phyloP scores from a whole-genome alignment of 345 rosid genomes.

The Ceriops zippeliana region DNA sequence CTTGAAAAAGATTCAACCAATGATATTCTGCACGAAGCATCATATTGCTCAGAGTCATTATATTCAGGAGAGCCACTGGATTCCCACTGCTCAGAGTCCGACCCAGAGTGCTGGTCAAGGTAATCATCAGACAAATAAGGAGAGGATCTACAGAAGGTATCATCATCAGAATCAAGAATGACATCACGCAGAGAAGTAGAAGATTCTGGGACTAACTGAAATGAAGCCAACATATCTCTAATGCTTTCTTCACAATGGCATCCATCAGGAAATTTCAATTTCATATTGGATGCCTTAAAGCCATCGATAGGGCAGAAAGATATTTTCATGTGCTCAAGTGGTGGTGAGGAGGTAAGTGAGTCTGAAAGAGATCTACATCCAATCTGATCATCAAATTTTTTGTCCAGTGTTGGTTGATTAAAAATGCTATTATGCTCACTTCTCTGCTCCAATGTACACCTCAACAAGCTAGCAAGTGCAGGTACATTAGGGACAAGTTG shows the following conservation, averaged over 20 bases:
- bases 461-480: slow-evolving; percentile 32
- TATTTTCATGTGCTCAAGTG: slow-evolving; percentile 85
- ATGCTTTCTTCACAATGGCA: slow-evolving; percentile 30
- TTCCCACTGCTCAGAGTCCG: slow-evolving; percentile 89
- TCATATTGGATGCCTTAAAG: slow-evolving; percentile 58
- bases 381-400: slow-evolving; percentile 32
- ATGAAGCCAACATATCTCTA: slow-evolving; percentile 63
- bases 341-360: slow-evolving; percentile 73
- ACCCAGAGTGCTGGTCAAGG: slow-evolving; percentile 51
- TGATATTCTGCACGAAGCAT: slow-evolving; percentile 41
- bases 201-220: slow-evolving; percentile 83
- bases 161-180: slow-evolving; percentile 71
- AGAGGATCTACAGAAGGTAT: slow-evolving; percentile 82
- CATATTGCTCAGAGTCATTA: slow-evolving; percentile 42
- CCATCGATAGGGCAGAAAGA: slow-evolving; percentile 71
- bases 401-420: slow-evolving; percentile 19
- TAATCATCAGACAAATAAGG: slow-evolving; percentile 68
- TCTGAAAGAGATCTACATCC: slow-evolving; percentile 36
- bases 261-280: slow-evolving; percentile 64
- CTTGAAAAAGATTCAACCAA: slow-evolving; percentile 39
- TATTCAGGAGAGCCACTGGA: slow-evolving; percentile 46
- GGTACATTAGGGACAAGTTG: slow-evolving; percentile 40
- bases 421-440: slow-evolving; percentile 25
- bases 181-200: slow-evolving; percentile 25
- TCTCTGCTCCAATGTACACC: slow-evolving; percentile 30